phyloP scores from a whole-genome alignment of 2,329 filamentous ascomycete genomes.

The Fusarium sp. region DNA sequence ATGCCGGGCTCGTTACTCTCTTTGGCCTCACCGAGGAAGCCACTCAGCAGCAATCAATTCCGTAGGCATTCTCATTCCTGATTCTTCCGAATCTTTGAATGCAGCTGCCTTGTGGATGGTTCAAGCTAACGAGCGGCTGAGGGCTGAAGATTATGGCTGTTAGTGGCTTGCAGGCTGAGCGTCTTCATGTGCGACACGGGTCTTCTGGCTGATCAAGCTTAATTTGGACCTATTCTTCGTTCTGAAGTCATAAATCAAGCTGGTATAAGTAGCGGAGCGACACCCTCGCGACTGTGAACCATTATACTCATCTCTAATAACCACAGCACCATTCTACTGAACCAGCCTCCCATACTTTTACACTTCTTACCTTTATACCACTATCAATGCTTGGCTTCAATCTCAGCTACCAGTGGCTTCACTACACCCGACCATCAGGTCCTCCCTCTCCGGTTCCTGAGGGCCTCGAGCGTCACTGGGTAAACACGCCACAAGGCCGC shows the following conservation, averaged over 20 bases:
- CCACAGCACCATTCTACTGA: not conserved
- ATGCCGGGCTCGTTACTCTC: not conserved
- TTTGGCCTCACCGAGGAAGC: conserved; percentile 4
- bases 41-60: not conserved
- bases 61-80: conserved; percentile 5
- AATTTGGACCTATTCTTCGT: not conserved
- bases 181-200: conserved; percentile 18
- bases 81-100: conserved; percentile 12
- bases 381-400: conserved; percentile 47
- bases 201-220: not conserved
- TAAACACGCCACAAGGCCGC: conserved; percentile 60
- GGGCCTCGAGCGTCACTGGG: conserved; percentile 60
- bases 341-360: not conserved
- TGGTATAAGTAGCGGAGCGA: conserved; percentile 22
- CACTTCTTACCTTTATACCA: not conserved
- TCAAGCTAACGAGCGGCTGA: conserved; percentile 30
- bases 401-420: conserved; percentile 49
- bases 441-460: conserved; percentile 50
- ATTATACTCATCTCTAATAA: not conserved
- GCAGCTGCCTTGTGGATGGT: conserved; percentile 5
- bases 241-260: not conserved
- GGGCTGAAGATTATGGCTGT: conserved; percentile 17
- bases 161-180: conserved; percentile 36
- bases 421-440: conserved; percentile 45
- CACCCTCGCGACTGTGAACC: not conserved